A percentile compares a stretch with the other conserved stretches of the same genome.
phyloP scores from a whole-genome alignment of 495 filamentous ascomycete species.

The Evansstolkia leycettana region DNA sequence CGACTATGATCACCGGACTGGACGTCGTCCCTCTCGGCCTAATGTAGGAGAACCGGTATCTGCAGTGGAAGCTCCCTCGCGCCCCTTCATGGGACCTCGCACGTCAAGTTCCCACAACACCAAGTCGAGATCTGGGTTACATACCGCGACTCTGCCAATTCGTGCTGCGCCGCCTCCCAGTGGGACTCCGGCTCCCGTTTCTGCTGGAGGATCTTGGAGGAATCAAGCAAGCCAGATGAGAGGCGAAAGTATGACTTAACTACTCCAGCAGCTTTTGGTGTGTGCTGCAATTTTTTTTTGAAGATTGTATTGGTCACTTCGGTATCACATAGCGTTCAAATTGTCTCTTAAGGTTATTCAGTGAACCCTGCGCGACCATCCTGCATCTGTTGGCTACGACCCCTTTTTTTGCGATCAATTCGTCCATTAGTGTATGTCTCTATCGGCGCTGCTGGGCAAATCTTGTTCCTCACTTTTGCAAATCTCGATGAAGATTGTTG shows the following conservation, averaged over 20 bases:
- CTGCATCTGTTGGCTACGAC: no score
- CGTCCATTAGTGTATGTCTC: no score
- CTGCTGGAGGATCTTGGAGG: conserved; percentile 22
- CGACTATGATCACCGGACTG: conserved; percentile 22
- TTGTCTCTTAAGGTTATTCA: no score
- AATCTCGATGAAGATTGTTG: no score
- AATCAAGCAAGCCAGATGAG: conserved; percentile 16
- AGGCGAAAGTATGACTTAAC: conserved; percentile 5
- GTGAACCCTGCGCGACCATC: no score
- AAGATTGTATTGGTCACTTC: no score
- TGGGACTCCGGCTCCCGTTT: conserved; percentile 26
- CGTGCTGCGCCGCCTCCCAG: conserved; percentile 30
- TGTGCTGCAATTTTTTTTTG: no score
- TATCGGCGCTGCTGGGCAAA: no score
- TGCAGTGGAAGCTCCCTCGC: conserved; percentile 22
- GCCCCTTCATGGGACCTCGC: conserved; percentile 23
- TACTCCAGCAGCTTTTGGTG: no score
- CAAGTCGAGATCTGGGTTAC: conserved; percentile 23
- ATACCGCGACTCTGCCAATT: conserved; percentile 28
- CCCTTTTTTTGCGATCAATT: no score
- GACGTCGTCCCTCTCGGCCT: conserved; percentile 25
- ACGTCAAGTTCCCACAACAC: conserved; percentile 27
- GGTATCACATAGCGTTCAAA: no score
- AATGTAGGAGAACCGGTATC: conserved; percentile 26
- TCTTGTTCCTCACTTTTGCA: no score